These are phyloP conservation scores for Termitomyces sp. DNA, from an alignment of 768 basidiomycete species.

Conservation along the genomic window DNA sequence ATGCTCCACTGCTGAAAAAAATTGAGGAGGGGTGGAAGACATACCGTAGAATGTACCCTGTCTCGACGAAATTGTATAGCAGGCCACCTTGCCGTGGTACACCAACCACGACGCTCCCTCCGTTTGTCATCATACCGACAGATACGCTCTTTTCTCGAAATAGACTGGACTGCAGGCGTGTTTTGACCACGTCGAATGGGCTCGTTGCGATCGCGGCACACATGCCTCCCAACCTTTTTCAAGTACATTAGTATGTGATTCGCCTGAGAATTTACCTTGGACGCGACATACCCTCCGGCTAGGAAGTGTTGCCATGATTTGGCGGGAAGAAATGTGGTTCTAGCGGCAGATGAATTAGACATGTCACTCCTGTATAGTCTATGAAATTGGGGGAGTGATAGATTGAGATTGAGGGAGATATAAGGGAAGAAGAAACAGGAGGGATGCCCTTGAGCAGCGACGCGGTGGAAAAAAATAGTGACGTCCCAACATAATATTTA, in stretches of 20 bases:
- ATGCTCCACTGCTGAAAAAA: background rate
- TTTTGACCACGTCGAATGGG: too few species aligned
- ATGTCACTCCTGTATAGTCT: conserved; percentile 3
- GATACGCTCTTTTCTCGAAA: too few species aligned
- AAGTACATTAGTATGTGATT: background rate
- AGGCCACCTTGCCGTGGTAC: too few species aligned
- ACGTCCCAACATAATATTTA: background rate
- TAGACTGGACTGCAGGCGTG: too few species aligned
- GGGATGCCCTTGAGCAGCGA: background rate
- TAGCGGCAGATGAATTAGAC: conserved; percentile 24
- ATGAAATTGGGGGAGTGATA: background rate
- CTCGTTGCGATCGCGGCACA: too few species aligned
- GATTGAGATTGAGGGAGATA: background rate
- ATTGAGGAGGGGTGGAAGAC: background rate
- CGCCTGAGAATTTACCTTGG: background rate
- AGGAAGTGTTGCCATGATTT: conserved; percentile 83
- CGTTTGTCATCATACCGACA: too few species aligned
- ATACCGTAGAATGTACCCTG: conserved; percentile 57
- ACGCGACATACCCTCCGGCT: conserved; percentile 71
- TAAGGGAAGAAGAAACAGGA: background rate
- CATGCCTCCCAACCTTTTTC: too few species aligned
- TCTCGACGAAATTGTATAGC: too few species aligned
- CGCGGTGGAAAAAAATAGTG: background rate
- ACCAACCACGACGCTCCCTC: too few species aligned
- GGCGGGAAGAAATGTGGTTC: conserved; percentile 44